Evolutionary conservation across 2,329 filamentous ascomycete species (phyloP).

Genomic region (Blumeria hordei): DNA sequence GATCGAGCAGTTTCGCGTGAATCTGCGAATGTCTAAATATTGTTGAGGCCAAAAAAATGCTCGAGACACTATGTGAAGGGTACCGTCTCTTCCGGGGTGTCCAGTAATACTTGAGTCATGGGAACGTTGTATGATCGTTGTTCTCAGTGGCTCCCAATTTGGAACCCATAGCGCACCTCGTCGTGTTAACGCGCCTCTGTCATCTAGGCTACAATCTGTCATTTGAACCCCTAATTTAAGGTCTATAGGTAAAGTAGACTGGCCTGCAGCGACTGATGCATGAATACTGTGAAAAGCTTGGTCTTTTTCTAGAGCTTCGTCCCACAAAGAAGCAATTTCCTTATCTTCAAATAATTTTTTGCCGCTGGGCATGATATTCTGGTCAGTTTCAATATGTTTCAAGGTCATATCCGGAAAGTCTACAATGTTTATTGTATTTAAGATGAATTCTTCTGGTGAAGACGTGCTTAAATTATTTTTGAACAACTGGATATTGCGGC

Average conservation of each 20-base stretch:
- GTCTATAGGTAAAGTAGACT: neutral
- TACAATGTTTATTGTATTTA: conserved; percentile 1
- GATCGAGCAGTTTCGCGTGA: neutral
- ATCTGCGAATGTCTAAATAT: neutral
- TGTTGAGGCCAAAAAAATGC: neutral
- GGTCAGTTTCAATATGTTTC: neutral
- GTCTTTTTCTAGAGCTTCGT: neutral
- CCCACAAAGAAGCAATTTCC: neutral
- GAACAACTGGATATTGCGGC: neutral
- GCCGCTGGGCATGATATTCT: neutral
- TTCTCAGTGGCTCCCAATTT: conserved; percentile 1
- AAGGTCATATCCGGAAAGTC: neutral
- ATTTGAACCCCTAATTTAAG: conserved; percentile 1
- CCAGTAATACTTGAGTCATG: conserved; percentile 1
- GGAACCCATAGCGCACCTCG: neutral
- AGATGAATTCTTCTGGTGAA: neutral
- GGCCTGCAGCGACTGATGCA: neutral
- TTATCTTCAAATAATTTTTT: neutral
- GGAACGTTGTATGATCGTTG: neutral
- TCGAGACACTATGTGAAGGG: neutral
- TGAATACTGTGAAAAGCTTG: conserved; percentile 1
- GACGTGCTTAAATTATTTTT: neutral
- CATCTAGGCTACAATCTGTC: neutral
- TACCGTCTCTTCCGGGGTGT: neutral
- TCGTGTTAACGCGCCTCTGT: conserved; percentile 1